A percentile compares a stretch with the other conserved stretches of the same genome.
These are phyloP conservation scores for Boletus huronensis DNA, from an alignment of 768 basidiomycete genomes.

Conservation along the genomic window DNA sequence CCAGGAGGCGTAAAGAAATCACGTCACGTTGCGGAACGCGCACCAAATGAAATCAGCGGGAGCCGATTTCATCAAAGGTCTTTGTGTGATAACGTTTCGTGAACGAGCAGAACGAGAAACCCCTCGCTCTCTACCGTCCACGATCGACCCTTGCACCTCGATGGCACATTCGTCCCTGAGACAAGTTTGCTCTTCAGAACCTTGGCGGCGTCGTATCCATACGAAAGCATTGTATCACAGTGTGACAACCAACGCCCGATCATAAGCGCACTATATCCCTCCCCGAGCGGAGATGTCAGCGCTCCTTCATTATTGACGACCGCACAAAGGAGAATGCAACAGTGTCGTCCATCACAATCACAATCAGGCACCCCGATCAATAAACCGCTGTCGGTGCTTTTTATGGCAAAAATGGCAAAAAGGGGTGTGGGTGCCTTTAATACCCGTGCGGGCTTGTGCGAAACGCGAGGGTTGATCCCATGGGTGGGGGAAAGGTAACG, in stretches of 20 bases:
- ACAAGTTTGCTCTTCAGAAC: neutral
- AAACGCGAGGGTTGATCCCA: slow-evolving; percentile 1
- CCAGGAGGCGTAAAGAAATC: neutral
- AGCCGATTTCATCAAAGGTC: neutral
- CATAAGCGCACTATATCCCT: neutral
- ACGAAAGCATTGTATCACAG: neutral
- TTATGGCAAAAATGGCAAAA: neutral
- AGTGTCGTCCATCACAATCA: slow-evolving; percentile 11
- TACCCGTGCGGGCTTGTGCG: neutral
- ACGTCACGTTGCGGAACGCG: neutral
- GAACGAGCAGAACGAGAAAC: neutral
- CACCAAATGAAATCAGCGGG: neutral
- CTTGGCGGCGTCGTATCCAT: neutral
- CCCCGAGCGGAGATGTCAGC: neutral
- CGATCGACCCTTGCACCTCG: too few relatives aligned
- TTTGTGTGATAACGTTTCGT: neutral
- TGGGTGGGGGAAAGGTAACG: neutral
- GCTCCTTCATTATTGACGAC: slow-evolving; percentile 4
- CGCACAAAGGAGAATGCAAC: neutral
- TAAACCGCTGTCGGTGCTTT: neutral
- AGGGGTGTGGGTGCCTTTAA: slow-evolving; percentile 1
- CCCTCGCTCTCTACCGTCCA: neutral
- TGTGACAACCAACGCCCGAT: neutral
- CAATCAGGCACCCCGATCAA: slow-evolving; percentile 11
- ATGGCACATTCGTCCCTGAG: neutral